Evolutionary conservation across 352 stramenopile species (phyloP), one percentile per base, ranked within the genome.

Genomic region (Phytophthora megakarya): DNA sequence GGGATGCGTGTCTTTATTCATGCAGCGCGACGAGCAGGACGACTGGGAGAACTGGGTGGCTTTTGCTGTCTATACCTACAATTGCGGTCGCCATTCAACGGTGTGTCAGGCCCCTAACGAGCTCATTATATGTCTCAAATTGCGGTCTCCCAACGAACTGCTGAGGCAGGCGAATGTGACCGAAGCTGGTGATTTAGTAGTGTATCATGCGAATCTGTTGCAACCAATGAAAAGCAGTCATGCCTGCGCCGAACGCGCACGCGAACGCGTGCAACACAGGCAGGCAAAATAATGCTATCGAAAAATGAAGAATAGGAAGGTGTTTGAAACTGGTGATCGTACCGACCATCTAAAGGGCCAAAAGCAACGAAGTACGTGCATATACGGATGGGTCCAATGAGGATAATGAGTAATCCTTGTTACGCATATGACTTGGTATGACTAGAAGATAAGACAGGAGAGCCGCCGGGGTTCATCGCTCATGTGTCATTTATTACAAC

Each of bases 341-440:
- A 42, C 18, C 18, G 6, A 1, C 53, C 53, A 2, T 42, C 42
- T 11, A 10, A 32, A 3, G 53, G 53, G 0, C 21, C 30, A 1
- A 47, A 47, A 7, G 42, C 53, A 3, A 40, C 43, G 6, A 61
- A 61, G 16, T 53, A 53, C 11, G 22, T 61, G 15, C 43, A 61
- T 18, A 1, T 3, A 1, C 53, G 53, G 53, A 45, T 53, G 1
- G 53, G 53, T 1, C 42, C 53, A 2, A 40, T 53, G 43, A 19
- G 13, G 13, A 32, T 49, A 4, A 13, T 57, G 3, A 23, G 47
- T 15, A 8, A 15, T 0, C 35, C 23, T 1, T 35, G 37, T 13
- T 48, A 47, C 22, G 23, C 46, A 3, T 39, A 57, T 12, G 46
- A 30, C n/a, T 15, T 57, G 10, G 1, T 57, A 1, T 21, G 28